phyloP scores from a whole-genome alignment of 2,329 filamentous ascomycete species.

The Xylaria sp. region DNA sequence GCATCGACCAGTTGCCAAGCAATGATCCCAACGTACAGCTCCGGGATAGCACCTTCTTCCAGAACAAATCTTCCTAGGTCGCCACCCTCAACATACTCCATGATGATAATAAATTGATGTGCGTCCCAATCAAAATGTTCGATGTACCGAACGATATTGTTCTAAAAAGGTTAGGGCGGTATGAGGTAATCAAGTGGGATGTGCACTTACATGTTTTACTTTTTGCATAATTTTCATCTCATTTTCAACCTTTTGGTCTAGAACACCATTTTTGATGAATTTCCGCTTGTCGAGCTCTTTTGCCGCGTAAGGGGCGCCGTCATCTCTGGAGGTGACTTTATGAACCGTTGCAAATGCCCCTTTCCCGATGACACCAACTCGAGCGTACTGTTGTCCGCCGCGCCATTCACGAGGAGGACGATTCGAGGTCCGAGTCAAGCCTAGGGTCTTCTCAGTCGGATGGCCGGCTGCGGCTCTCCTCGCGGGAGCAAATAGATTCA shows the following conservation, averaged over 20 bases:
- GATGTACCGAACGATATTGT: slow-evolving; percentile 91
- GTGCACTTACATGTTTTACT: slow-evolving; percentile 78
- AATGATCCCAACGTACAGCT: slow-evolving; percentile 76
- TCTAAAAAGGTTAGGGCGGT: slow-evolving; percentile 57
- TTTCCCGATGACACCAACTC: slow-evolving; percentile 83
- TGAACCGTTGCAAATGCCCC: slow-evolving; percentile 96
- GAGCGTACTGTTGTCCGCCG: slow-evolving; percentile 86
- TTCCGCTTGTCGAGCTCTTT: slow-evolving; percentile 95
- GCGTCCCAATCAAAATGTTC: slow-evolving; percentile 86
- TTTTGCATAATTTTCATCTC: slow-evolving; percentile 96
- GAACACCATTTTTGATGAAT: slow-evolving; percentile 90
- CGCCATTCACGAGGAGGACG: slow-evolving; percentile 75
- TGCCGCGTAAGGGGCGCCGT: slow-evolving; percentile 85
- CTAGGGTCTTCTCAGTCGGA: slow-evolving; percentile 38
- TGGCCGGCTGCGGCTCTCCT: slow-evolving; percentile 32
- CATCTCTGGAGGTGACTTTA: slow-evolving; percentile 85
- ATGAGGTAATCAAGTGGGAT: slow-evolving; percentile 5
- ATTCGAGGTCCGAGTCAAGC: slow-evolving; percentile 49
- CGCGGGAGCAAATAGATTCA: slow-evolving; percentile 47
- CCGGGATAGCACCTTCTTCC: slow-evolving; percentile 70
- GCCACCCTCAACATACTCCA: slow-evolving; percentile 88
- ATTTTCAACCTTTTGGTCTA: slow-evolving; percentile 93
- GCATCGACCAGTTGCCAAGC: slow-evolving; percentile 82
- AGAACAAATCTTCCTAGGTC: slow-evolving; percentile 82
- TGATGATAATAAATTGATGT: slow-evolving; percentile 92